Percentiles rank a stretch among this genome's conserved stretches.
phyloP scores from a whole-genome alignment of 305 asterid species.

The Solanum hybrid region DNA sequence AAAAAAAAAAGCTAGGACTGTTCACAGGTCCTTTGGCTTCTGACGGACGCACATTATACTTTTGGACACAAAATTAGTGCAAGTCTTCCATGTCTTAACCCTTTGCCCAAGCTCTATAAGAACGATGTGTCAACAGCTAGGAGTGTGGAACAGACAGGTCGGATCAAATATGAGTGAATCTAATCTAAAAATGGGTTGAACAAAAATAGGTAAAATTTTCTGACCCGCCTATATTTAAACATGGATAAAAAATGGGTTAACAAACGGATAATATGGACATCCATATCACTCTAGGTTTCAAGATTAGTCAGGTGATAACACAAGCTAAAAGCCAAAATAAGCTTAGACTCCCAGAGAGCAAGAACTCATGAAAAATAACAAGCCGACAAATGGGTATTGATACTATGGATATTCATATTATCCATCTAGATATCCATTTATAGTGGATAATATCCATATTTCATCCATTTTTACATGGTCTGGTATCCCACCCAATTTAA shows the following conservation, averaged over 20 bases:
- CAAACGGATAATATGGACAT: background rate
- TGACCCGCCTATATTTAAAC: background rate
- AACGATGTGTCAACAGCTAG: background rate
- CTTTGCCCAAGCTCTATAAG: background rate
- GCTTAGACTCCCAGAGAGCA: background rate
- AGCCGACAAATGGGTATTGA: background rate
- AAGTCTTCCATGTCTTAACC: background rate
- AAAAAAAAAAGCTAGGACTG: background rate
- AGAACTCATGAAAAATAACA: background rate
- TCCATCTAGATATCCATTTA: background rate
- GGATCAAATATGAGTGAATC: background rate
- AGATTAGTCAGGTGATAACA: background rate
- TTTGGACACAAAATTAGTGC: background rate
- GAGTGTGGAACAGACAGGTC: background rate
- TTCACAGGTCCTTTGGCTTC: background rate
- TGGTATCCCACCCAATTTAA: background rate
- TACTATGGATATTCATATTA: background rate
- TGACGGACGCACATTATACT: background rate
- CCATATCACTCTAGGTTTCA: background rate
- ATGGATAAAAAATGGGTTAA: background rate
- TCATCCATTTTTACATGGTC: background rate
- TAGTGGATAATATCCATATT: background rate
- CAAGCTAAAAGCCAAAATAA: background rate
- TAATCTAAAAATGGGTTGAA: background rate
- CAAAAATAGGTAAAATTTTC: background rate